Evolutionary conservation across 352 stramenopile genomes (phyloP), one percentile per base, ranked within the genome.

Genomic region (Halophytophthora polymorphica): DNA sequence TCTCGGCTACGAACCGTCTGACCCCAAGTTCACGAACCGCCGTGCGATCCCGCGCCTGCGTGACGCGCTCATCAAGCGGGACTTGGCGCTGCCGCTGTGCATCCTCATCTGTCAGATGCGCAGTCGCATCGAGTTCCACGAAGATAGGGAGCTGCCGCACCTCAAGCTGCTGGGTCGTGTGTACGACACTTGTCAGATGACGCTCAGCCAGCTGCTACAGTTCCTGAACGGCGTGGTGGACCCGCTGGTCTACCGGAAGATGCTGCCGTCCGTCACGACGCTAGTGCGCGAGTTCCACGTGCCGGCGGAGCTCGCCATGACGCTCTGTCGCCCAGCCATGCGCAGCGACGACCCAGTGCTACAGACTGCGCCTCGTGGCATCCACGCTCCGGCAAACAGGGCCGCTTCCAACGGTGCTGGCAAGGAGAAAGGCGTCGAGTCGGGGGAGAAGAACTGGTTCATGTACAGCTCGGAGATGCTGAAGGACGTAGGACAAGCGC

Each of bases 121-220:
- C 38, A 86, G 78, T 52, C 79, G 77, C 36, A 95, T 95, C 51
- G 82, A 93, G 57, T 88, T 84, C 47, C 66, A 90, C 45, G 80
- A 91, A 35, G 72, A 85, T 49, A 54, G 40, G 45, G 44, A 45
- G 3, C 39, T 77, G 21, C 71, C 54, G 17, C 83, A 96, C 42
- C 45, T 96, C 12, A 96, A 96, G 64, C 53, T 90, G 14, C 69
- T 94, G 12, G 83, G 83, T 7, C 62, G 77, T 17, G 69, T 91
- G 47, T 94, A 86, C 41, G 86, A 96, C 57, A 93, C 77, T 19
- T 92, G 71, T 7, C 84, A 95, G 50, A 82, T 92, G 69, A 92
- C 86, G 19, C 60, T 95, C 3, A 93, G 73, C 31, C 86, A 96
- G 56, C 64, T 96, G 18, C 52, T 94, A n/a, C 78, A 93, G 57